phyloP scores from a whole-genome alignment of 1,284 basidiomycete species.

The Apiotrichum brassicae region DNA sequence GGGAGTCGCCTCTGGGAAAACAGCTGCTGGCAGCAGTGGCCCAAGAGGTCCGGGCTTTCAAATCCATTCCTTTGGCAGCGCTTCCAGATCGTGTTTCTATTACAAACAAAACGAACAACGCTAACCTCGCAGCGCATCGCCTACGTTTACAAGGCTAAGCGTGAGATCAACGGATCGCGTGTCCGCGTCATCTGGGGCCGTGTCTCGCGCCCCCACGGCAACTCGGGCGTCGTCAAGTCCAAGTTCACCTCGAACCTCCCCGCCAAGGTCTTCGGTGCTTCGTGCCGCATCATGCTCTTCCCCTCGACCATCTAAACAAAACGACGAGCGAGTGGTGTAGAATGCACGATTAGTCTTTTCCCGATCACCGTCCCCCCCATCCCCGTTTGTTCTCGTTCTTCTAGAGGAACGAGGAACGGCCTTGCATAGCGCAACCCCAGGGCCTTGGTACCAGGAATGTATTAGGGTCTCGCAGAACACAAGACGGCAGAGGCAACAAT shows the following conservation, averaged over 20 bases:
- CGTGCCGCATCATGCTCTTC: constrained; percentile 67
- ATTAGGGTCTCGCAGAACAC: constrained; percentile 20
- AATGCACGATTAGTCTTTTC: neutral
- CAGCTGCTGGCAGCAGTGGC: no score
- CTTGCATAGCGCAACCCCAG: constrained; percentile 22
- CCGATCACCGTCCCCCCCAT: neutral
- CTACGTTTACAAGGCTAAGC: constrained; percentile 95
- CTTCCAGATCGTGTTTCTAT: no score
- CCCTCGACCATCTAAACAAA: constrained; percentile 46
- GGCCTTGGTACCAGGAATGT: constrained; percentile 24
- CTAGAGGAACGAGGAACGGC: neutral
- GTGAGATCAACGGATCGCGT: constrained; percentile 84
- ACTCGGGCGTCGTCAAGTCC: constrained; percentile 92
- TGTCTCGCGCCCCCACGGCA: constrained; percentile 87
- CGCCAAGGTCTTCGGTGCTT: constrained; percentile 89
- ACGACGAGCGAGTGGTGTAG: constrained; percentile 1
- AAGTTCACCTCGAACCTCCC: constrained; percentile 98
- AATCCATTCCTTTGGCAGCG: neutral
- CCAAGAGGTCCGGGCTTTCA: no score
- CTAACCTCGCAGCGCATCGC: constrained; percentile 69
- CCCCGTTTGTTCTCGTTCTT: constrained; percentile 1
- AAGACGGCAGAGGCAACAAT: no score
- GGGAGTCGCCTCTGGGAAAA: no score
- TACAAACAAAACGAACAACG: neutral
- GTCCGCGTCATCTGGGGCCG: constrained; percentile 96